Percentiles rank a stretch among this genome's conserved stretches.
phyloP scores from a whole-genome alignment of 2,329 filamentous ascomycete species.

The Pseudomassariella vexata region DNA sequence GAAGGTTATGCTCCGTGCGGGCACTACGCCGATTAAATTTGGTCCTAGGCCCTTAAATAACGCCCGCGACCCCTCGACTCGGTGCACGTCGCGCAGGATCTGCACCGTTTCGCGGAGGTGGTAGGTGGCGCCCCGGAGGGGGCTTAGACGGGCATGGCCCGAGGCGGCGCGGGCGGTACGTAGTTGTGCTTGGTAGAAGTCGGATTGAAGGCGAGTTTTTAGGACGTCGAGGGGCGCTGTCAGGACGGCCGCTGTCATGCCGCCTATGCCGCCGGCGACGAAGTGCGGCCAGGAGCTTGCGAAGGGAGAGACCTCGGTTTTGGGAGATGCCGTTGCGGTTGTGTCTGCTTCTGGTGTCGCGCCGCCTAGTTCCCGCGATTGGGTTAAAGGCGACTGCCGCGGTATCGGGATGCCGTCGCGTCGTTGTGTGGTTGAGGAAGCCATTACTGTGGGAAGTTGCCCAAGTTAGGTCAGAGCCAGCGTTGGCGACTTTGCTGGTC shows the following conservation, averaged over 20 bases:
- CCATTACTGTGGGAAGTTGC: too few species aligned
- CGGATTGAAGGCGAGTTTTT: slow-evolving; percentile 88
- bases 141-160: slow-evolving; percentile 52
- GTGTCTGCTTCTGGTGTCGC: slow-evolving; percentile 40
- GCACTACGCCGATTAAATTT: slow-evolving; percentile 84
- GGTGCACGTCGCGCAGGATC: slow-evolving; percentile 76
- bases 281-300: slow-evolving; percentile 88
- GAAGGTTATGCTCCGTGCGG: slow-evolving; percentile 88
- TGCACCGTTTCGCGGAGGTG: slow-evolving; percentile 83
- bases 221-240: slow-evolving; percentile 91
- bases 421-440: slow-evolving; percentile 4
- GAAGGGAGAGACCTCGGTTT: slow-evolving; percentile 41
- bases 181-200: slow-evolving; percentile 87
- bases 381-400: slow-evolving; percentile 32
- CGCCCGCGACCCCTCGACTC: slow-evolving; percentile 75
- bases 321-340: slow-evolving; percentile 23
- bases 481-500: too few species aligned
- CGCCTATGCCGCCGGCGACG: slow-evolving; percentile 81
- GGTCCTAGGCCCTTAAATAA: slow-evolving; percentile 92
- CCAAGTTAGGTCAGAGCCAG: too few species aligned
- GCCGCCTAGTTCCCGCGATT: slow-evolving; percentile 59
- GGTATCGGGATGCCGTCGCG: slow-evolving; percentile 2
- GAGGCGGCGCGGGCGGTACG: slow-evolving; percentile 58
- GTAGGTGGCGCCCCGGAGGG: slow-evolving; percentile 59
- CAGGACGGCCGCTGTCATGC: slow-evolving; percentile 87